Conservation (phyloP, 2,329 filamentous ascomycete species). For the Mollisiaceae sp. region DNA sequence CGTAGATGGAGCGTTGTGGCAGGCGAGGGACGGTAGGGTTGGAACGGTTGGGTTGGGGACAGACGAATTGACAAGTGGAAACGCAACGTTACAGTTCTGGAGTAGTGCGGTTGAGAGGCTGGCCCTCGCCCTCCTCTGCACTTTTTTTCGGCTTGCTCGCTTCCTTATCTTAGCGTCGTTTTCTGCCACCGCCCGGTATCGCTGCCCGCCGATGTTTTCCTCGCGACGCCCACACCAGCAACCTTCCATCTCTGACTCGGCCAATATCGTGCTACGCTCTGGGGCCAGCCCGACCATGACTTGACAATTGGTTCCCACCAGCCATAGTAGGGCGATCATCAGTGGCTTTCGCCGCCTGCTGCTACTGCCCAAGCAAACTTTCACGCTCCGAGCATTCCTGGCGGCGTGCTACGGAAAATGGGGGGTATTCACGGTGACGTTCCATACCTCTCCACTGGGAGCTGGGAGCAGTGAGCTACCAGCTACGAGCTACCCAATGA, state of each 20-base stretch:
- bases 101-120: background rate
- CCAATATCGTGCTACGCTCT: slow-evolving; percentile 7
- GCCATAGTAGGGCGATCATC: slow-evolving; percentile 14
- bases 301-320: slow-evolving; percentile 14
- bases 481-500: slow-evolving; percentile 17
- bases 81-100: slow-evolving; percentile 28
- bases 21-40: slow-evolving; percentile 1
- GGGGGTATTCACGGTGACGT: slow-evolving; percentile 29
- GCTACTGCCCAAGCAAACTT: slow-evolving; percentile 13
- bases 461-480: slow-evolving; percentile 8
- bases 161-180: slow-evolving; percentile 11
- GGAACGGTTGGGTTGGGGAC: background rate
- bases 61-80: slow-evolving; percentile 1
- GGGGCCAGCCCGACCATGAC: slow-evolving; percentile 8
- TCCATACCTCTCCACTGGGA: slow-evolving; percentile 23
- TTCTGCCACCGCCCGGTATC: background rate
- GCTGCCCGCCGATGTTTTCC: slow-evolving; percentile 14
- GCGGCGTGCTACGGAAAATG: slow-evolving; percentile 17
- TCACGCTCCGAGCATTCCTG: slow-evolving; percentile 17
- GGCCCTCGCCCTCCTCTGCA: background rate
- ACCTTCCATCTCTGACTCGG: slow-evolving; percentile 8
- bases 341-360: slow-evolving; percentile 10
- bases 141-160: slow-evolving; percentile 5
- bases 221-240: slow-evolving; percentile 1
- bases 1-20: background rate